These are phyloP conservation scores for Ettlia oleoabundans DNA, from an alignment of 139 green algal genomes.

Conservation along the genomic window DNA sequence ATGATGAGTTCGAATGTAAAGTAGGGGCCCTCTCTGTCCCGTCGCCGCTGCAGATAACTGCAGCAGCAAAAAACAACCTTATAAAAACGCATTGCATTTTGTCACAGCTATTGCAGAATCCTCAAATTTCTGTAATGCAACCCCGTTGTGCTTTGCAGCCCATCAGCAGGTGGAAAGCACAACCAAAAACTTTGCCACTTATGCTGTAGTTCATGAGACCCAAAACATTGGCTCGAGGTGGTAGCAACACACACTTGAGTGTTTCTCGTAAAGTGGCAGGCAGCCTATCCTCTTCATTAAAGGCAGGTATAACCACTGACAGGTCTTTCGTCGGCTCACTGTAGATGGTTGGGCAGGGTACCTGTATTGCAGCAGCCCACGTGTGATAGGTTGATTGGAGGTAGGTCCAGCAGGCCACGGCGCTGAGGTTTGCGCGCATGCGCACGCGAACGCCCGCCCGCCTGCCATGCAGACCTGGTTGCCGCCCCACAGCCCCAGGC, in stretches of 20 bases:
- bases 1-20: conserved; percentile 96
- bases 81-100: no score
- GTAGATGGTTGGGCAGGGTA: conserved; percentile 70
- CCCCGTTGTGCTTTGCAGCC: not conserved
- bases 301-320: conserved; percentile 89
- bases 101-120: no score
- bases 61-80: not conserved
- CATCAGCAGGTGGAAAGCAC: no score
- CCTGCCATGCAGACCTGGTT: no score
- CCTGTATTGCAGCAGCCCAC: conserved; percentile 36
- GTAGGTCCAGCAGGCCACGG: no score
- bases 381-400: no score
- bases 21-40: conserved; percentile 69
- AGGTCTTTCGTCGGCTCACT: conserved; percentile 73
- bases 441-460: no score
- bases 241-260: conserved; percentile 52
- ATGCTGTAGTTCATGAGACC: conserved; percentile 30
- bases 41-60: conserved; percentile 72
- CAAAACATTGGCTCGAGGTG: no score
- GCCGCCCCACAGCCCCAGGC: no score
- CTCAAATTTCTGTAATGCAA: not conserved
- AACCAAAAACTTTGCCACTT: no score
- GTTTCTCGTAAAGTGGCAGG: conserved; percentile 81
- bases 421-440: no score
- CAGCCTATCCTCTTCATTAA: conserved; percentile 93